Conservation (phyloP, 768 basidiomycete genomes). For the Tricholoma matsutake region DNA sequence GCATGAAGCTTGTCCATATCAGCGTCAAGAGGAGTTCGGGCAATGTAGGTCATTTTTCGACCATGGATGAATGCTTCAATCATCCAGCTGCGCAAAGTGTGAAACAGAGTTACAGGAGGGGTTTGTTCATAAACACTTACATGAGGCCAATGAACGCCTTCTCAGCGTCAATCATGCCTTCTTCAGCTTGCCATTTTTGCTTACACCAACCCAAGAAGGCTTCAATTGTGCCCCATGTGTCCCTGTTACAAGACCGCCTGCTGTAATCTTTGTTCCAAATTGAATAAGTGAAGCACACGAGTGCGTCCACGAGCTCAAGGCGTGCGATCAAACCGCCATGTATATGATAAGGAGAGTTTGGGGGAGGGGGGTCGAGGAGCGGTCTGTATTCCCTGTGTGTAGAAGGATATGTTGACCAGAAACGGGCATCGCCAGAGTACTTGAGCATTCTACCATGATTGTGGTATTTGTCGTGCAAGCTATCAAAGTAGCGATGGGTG, state of each 20-base stretch:
- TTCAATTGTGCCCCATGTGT: conserved; percentile 67
- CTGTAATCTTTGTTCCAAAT: conserved; percentile 76
- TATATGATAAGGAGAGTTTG: conserved; percentile 70
- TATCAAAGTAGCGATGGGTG: conserved; percentile 47
- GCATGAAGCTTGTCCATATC: conserved; percentile 38
- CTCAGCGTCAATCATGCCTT: conserved; percentile 48
- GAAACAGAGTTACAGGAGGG: conserved; percentile 24
- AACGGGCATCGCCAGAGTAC: conserved; percentile 78
- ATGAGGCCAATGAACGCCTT: conserved; percentile 76
- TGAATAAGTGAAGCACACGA: conserved; percentile 80
- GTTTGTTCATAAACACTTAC: conserved; percentile 43
- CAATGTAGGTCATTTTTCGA: conserved; percentile 33
- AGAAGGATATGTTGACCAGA: conserved; percentile 69
- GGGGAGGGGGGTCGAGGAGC: conserved; percentile 58
- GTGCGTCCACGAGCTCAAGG: conserved; percentile 76
- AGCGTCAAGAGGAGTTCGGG: conserved; percentile 33
- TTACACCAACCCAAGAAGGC: conserved; percentile 73
- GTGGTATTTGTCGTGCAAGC: conserved; percentile 69
- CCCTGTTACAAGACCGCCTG: conserved; percentile 50
- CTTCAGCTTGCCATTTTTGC: conserved; percentile 59
- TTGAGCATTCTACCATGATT: conserved; percentile 71
- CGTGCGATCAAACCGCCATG: conserved; percentile 73
- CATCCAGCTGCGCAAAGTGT: conserved; percentile 56
- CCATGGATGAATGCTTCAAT: conserved; percentile 71
- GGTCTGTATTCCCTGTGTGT: conserved; percentile 64